A percentile compares a stretch with the other conserved stretches of the same genome.
These are phyloP conservation scores for Heracleum sosnowskyi DNA, from an alignment of 129 eudicot genomes.

Conservation along the genomic window DNA sequence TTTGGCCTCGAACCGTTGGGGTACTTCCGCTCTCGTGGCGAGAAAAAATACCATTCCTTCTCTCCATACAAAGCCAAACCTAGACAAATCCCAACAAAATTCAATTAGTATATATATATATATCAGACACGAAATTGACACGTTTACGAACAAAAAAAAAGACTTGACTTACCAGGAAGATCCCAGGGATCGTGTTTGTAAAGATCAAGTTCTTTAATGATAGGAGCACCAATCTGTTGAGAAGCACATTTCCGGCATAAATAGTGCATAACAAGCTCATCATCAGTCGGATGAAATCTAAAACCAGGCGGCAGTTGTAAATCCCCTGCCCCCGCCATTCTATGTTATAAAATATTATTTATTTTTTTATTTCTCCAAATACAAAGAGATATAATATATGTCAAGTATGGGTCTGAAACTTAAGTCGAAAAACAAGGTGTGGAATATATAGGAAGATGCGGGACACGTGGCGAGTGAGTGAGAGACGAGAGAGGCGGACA, in stretches of 20 bases:
- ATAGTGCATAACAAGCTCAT: constrained; percentile 60
- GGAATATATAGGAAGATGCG: constrained; percentile 27
- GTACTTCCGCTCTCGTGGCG: constrained; percentile 61
- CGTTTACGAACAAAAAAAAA: no score
- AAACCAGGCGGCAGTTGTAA: constrained; percentile 53
- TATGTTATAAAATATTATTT: neutral
- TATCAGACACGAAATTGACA: no score
- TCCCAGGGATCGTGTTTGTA: constrained; percentile 67
- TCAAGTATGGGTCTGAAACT: constrained; percentile 24
- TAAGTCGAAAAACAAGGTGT: constrained; percentile 12
- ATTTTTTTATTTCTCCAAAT: neutral
- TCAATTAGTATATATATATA: no score
- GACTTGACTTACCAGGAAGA: constrained; percentile 40
- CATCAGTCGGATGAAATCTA: constrained; percentile 63
- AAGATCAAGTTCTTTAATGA: constrained; percentile 57
- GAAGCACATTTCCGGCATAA: constrained; percentile 46
- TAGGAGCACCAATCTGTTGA: constrained; percentile 36
- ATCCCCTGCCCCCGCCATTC: constrained; percentile 26
- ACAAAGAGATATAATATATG: neutral
- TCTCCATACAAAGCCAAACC: constrained; percentile 58
- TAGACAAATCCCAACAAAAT: constrained; percentile 13
- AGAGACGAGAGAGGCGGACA: constrained; percentile 15
- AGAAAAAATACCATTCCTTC: constrained; percentile 67
- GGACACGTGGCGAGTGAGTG: constrained; percentile 30
- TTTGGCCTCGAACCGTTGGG: constrained; percentile 72